A percentile compares a stretch with the other conserved stretches of the same genome.
Evolutionary conservation across 306 rosid species (phyloP).

Genomic region (Cyamopsis tetragonoloba): DNA sequence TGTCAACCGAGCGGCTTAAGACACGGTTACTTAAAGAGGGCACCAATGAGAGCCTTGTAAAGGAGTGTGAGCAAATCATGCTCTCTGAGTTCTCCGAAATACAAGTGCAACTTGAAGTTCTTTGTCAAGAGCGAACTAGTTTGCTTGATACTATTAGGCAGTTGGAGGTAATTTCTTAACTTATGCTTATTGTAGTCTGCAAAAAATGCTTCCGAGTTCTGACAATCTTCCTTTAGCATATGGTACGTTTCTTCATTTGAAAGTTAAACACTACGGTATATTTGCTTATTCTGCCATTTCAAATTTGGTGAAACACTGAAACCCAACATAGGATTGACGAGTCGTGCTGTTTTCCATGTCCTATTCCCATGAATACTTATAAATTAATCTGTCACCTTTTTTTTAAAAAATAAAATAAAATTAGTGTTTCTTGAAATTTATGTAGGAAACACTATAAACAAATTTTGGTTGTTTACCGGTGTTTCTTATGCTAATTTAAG

Average conservation of each 20-base stretch:
- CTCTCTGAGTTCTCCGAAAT: slow-evolving; percentile 72
- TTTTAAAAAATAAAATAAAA: too few relatives aligned
- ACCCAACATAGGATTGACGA: too few relatives aligned
- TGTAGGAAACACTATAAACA: too few relatives aligned
- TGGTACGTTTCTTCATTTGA: slow-evolving; percentile 11
- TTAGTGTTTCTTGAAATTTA: too few relatives aligned
- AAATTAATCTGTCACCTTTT: too few relatives aligned
- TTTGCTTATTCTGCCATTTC: not conserved
- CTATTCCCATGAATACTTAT: too few relatives aligned
- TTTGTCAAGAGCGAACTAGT: slow-evolving; percentile 67
- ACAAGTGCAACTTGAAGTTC: slow-evolving; percentile 56
- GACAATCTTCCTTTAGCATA: not conserved
- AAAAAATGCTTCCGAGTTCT: too few relatives aligned
- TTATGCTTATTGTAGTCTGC: too few relatives aligned
- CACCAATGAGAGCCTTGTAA: slow-evolving; percentile 53
- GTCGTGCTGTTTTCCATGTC: too few relatives aligned
- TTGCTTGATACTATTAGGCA: slow-evolving; percentile 80
- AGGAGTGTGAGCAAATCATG: slow-evolving; percentile 91
- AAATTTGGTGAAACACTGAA: not conserved
- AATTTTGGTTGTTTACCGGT: too few relatives aligned
- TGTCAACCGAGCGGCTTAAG: slow-evolving; percentile 71
- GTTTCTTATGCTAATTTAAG: too few relatives aligned
- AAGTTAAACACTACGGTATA: not conserved
- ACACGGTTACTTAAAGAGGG: slow-evolving; percentile 77
- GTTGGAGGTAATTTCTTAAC: slow-evolving; percentile 63